Conservation (phyloP, 139 green algal species). For the Edaphochlamys debaryana region DNA sequence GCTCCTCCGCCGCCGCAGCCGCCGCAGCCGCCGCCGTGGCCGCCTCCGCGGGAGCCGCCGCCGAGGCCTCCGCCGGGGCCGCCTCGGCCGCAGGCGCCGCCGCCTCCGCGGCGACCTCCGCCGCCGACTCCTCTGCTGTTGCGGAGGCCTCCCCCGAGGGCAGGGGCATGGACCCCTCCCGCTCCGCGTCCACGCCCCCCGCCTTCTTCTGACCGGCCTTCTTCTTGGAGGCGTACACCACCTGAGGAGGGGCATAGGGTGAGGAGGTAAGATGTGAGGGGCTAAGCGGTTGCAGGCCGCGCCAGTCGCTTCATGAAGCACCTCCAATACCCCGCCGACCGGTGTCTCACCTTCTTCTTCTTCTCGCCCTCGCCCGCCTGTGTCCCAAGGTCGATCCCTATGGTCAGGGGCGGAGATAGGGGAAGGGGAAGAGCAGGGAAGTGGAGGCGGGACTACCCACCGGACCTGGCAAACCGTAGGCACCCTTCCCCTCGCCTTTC, state of each 20-base stretch:
- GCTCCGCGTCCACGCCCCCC: slow-evolving; percentile 11
- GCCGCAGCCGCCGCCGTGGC: not conserved
- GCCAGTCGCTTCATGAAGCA: too few relatives aligned
- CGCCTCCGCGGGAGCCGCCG: slow-evolving; percentile 7
- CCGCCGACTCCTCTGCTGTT: not conserved
- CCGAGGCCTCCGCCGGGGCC: not conserved
- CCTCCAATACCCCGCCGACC: too few relatives aligned
- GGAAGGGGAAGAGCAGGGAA: too few relatives aligned
- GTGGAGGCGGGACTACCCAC: too few relatives aligned
- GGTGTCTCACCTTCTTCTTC: slow-evolving; percentile 86
- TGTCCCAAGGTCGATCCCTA: slow-evolving; percentile 51
- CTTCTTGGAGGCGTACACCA: slow-evolving; percentile 70
- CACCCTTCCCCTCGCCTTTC: too few relatives aligned
- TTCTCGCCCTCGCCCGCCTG: slow-evolving; percentile 60
- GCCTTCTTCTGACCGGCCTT: slow-evolving; percentile 69
- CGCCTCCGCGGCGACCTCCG: not conserved
- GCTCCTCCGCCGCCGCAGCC: not conserved
- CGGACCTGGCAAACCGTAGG: too few relatives aligned
- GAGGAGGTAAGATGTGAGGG: too few relatives aligned
- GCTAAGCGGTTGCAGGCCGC: too few relatives aligned
- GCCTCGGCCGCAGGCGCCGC: slow-evolving; percentile 2
- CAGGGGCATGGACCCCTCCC: not conserved
- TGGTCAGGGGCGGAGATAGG: too few relatives aligned
- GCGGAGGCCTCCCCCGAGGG: slow-evolving; percentile 10
- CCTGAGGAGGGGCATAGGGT: too few relatives aligned